These are phyloP conservation scores for Aspergillus carbonarius DNA, from an alignment of 2,329 filamentous ascomycete species.

Conservation along the genomic window DNA sequence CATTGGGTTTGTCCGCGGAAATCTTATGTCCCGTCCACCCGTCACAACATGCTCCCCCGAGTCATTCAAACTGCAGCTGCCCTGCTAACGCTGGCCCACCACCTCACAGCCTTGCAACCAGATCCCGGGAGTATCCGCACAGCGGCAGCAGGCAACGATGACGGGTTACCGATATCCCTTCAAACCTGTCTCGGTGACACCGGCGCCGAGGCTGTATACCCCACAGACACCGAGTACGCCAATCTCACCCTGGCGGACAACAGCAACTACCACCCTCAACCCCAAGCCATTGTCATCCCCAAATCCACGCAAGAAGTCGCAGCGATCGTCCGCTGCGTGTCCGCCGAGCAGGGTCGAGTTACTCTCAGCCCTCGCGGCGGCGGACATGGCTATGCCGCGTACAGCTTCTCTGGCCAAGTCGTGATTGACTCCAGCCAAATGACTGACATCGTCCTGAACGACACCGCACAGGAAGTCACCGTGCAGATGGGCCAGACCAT, in stretches of 20 bases:
- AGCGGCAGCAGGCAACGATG: not conserved
- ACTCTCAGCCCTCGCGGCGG: constrained; percentile 10
- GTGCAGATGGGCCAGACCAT: not conserved
- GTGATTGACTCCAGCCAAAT: constrained; percentile 7
- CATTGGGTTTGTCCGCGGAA: not conserved
- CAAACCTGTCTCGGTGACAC: not conserved
- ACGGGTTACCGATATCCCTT: not conserved
- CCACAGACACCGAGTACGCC: not conserved
- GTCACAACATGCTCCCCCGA: not conserved
- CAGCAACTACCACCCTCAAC: constrained; percentile 5
- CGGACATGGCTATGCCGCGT: constrained; percentile 11
- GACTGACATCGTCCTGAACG: not conserved
- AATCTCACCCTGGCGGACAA: constrained; percentile 1
- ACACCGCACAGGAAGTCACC: not conserved
- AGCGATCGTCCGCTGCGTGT: constrained; percentile 6
- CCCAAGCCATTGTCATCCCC: constrained; percentile 5
- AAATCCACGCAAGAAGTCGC: constrained; percentile 1
- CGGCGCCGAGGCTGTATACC: not conserved
- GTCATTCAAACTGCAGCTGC: not conserved
- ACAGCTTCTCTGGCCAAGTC: constrained; percentile 4
- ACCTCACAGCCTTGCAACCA: not conserved
- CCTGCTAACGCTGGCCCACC: not conserved
- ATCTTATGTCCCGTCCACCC: not conserved
- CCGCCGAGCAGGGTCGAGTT: not conserved
- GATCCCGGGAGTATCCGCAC: not conserved